Evolutionary conservation across 2,329 filamentous ascomycete species (phyloP).

Genomic region (Helminthosporium solani): DNA sequence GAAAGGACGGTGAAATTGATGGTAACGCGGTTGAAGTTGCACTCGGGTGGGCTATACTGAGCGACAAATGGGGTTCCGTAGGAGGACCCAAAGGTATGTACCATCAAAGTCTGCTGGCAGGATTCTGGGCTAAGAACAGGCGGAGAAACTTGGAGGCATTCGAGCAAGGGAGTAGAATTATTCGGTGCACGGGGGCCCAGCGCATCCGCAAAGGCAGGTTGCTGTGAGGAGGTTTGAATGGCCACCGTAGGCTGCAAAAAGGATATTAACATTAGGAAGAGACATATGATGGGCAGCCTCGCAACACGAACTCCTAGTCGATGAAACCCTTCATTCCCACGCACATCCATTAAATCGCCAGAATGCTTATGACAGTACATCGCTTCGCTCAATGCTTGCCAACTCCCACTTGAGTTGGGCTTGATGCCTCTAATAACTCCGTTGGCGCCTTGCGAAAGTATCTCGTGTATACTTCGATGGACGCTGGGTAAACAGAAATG

Average conservation of each 20-base stretch:
- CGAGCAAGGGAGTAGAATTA: constrained; percentile 44
- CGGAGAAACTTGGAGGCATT: constrained; percentile 69
- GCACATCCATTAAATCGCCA: constrained; percentile 7
- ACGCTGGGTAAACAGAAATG: constrained; percentile 12
- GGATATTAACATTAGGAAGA: constrained; percentile 39
- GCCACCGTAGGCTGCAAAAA: constrained; percentile 28
- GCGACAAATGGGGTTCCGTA: constrained; percentile 74
- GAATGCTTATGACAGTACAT: constrained; percentile 23
- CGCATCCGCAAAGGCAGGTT: constrained; percentile 13
- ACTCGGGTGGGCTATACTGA: constrained; percentile 65
- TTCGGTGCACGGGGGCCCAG: constrained; percentile 26
- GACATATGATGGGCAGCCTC: constrained; percentile 21
- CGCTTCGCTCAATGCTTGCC: constrained; percentile 13
- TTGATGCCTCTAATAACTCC: constrained; percentile 18
- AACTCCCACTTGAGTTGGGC: constrained; percentile 13
- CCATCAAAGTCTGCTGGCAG: constrained; percentile 64
- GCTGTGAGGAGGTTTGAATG: constrained; percentile 16
- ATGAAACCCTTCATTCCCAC: constrained; percentile 13
- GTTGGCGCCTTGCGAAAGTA: constrained; percentile 34
- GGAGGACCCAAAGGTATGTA: constrained; percentile 69
- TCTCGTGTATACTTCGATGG: constrained; percentile 15
- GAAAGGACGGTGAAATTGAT: constrained; percentile 76
- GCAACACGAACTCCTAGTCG: constrained; percentile 13
- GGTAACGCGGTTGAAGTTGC: constrained; percentile 70
- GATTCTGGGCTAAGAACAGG: constrained; percentile 58